Conservation (phyloP, 441 rosid genomes). For the Erodium texanum region DNA sequence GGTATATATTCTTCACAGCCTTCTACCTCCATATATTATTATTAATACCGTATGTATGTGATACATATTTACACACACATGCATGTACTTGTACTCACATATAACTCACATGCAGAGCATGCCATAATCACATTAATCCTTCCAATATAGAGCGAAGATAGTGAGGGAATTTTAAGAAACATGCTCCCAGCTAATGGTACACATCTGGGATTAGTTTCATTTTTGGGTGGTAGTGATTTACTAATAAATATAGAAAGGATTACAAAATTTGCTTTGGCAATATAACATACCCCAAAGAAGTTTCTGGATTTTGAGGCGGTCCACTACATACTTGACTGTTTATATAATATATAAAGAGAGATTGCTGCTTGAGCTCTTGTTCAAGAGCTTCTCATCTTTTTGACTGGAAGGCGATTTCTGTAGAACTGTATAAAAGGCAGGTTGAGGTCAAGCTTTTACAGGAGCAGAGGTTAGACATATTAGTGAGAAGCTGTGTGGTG, state of each 20-base stretch:
- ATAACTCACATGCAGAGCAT: not conserved
- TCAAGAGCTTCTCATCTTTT: not conserved
- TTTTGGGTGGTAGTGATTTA: no score
- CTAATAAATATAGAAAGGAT: not conserved
- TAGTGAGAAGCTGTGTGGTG: not conserved
- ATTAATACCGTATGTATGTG: no score
- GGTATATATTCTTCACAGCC: conserved; percentile 34
- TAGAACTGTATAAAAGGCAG: not conserved
- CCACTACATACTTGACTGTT: not conserved
- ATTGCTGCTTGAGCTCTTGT: not conserved
- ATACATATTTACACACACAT: not conserved
- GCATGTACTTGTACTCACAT: not conserved
- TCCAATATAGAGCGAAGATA: not conserved
- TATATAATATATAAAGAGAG: not conserved
- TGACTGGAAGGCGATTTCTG: not conserved
- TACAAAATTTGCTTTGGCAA: not conserved
- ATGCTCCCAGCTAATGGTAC: not conserved
- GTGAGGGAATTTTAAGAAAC: not conserved
- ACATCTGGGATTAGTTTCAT: no score
- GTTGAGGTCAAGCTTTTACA: not conserved
- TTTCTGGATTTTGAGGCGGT: not conserved
- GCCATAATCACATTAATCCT: no score
- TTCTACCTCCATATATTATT: not conserved
- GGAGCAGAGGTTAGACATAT: not conserved
- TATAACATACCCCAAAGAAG: no score